Conservation (phyloP, 495 filamentous ascomycete genomes). For the Lophiostoma macrostomum region DNA sequence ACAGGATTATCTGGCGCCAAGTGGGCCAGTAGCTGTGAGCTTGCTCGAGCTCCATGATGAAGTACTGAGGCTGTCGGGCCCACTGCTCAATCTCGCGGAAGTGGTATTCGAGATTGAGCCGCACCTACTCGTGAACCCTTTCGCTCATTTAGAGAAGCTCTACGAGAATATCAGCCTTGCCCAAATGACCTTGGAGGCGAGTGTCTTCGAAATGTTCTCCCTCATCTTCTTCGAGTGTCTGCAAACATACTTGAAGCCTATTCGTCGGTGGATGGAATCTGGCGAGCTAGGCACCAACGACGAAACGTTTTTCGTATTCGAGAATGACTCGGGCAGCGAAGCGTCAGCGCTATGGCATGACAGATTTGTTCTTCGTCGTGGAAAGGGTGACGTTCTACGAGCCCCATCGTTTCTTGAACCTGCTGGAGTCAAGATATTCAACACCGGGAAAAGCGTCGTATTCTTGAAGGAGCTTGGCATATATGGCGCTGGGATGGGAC, state of each 20-base stretch:
- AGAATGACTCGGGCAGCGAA: slow-evolving; percentile 55
- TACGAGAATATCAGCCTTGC: slow-evolving; percentile 64
- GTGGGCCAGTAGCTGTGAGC: slow-evolving; percentile 44
- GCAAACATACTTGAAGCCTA: slow-evolving; percentile 73
- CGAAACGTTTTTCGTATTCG: slow-evolving; percentile 69
- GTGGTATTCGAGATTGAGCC: slow-evolving; percentile 39
- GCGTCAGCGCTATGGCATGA: slow-evolving; percentile 69
- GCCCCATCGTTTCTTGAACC: slow-evolving; percentile 72
- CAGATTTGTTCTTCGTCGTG: slow-evolving; percentile 62
- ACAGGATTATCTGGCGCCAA: slow-evolving; percentile 43
- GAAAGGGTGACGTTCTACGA: slow-evolving; percentile 53
- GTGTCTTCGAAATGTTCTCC: slow-evolving; percentile 58
- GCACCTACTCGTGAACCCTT: slow-evolving; percentile 30
- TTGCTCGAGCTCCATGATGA: slow-evolving; percentile 63
- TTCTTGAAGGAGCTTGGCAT: slow-evolving; percentile 65
- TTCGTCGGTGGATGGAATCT: slow-evolving; percentile 80
- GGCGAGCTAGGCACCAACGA: slow-evolving; percentile 65
- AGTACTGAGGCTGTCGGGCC: slow-evolving; percentile 50
- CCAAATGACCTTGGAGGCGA: slow-evolving; percentile 64
- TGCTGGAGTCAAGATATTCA: slow-evolving; percentile 68
- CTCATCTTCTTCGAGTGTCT: slow-evolving; percentile 79
- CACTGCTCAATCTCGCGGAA: slow-evolving; percentile 52
- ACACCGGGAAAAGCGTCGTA: slow-evolving; percentile 81
- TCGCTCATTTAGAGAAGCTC: slow-evolving; percentile 61
- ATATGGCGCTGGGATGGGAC: slow-evolving; percentile 13